These are phyloP conservation scores for Blastobotrys indianensis DNA, from an alignment of 1,139 yeast genomes.

Conservation along the genomic window DNA sequence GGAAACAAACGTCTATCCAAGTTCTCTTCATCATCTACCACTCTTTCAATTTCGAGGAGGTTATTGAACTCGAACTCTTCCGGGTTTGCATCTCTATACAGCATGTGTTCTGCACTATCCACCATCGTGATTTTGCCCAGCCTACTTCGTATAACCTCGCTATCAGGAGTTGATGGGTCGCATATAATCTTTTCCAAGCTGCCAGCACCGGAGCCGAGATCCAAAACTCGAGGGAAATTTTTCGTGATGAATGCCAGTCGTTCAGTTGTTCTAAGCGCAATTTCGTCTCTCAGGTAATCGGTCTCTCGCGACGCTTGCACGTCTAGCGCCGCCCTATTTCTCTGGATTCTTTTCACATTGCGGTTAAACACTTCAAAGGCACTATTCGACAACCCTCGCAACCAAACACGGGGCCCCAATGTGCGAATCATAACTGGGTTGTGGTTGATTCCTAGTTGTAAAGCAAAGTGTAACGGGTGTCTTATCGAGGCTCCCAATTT, in stretches of 20 bases:
- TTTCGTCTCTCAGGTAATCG: conserved; percentile 74
- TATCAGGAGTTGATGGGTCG: conserved; percentile 40
- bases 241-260: conserved; percentile 68
- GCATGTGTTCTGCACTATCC: conserved; percentile 53
- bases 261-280: conserved; percentile 67
- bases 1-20: conserved; percentile 16
- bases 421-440: no score
- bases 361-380: conserved; percentile 61
- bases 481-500: no score
- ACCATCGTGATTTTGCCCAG: conserved; percentile 58
- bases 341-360: conserved; percentile 51
- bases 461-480: no score
- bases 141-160: conserved; percentile 45
- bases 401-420: no score
- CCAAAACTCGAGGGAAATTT: conserved; percentile 54
- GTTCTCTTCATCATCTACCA: conserved; percentile 63
- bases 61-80: conserved; percentile 36
- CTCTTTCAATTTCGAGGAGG: conserved; percentile 41
- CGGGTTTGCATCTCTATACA: conserved; percentile 45
- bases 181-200: conserved; percentile 42
- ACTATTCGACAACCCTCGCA: conserved; percentile 8
- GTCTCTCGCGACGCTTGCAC: conserved; percentile 48
- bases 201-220: conserved; percentile 72
- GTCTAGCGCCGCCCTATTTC: conserved; percentile 46
- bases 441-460: no score